Conservation (phyloP, 345 rosid genomes). For the Eutrema heterophyllum region DNA sequence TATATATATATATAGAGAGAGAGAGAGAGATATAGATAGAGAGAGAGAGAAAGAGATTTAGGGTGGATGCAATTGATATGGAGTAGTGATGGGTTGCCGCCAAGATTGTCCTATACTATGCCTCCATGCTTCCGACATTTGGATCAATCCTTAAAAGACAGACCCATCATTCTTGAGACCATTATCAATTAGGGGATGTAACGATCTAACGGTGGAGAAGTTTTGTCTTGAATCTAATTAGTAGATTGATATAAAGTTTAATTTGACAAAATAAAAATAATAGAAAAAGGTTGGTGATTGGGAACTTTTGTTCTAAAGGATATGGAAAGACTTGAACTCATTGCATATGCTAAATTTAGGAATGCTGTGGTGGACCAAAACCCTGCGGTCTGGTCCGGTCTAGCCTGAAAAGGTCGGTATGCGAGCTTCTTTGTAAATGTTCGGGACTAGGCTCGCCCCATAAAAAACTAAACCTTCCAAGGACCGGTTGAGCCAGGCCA, state of each 20-base stretch:
- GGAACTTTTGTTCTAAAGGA: background rate
- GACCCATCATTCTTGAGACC: slow-evolving; percentile 24
- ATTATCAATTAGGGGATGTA: slow-evolving; percentile 13
- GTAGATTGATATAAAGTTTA: background rate
- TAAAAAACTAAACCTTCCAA: background rate
- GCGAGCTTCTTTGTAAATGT: background rate
- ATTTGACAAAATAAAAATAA: background rate
- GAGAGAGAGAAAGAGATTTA: background rate
- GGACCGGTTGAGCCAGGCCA: background rate
- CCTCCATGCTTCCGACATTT: slow-evolving; percentile 92
- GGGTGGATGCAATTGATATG: slow-evolving; percentile 25
- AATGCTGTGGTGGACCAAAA: background rate
- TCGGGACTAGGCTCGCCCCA: background rate
- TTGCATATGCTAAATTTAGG: background rate
- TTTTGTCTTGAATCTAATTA: background rate
- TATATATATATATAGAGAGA: background rate
- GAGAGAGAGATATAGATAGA: background rate
- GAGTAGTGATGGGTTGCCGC: slow-evolving; percentile 56
- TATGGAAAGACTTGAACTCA: background rate
- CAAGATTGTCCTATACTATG: slow-evolving; percentile 53
- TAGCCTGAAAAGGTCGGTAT: background rate
- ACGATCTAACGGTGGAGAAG: slow-evolving; percentile 18
- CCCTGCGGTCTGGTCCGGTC: background rate
- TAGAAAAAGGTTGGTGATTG: background rate
- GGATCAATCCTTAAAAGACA: slow-evolving; percentile 49